These are phyloP conservation scores for Euphorbia pulcherrima DNA, from an alignment of 345 rosid species.

Conservation along the genomic window DNA sequence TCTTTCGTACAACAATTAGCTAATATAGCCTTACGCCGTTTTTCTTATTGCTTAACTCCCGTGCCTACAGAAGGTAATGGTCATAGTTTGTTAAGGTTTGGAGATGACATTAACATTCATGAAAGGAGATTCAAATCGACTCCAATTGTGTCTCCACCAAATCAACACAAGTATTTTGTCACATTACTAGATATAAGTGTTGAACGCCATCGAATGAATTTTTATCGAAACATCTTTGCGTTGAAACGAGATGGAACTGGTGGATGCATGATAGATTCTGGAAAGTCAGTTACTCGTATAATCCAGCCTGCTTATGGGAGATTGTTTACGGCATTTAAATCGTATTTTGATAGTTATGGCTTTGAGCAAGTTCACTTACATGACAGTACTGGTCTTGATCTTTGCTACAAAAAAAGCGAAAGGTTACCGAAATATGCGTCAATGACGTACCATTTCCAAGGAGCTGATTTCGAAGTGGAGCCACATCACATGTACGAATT, in stretches of 20 bases:
- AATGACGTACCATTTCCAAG: slow-evolving; percentile 20
- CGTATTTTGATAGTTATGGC: neutral
- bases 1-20: too few relatives aligned
- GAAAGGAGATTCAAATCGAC: too few relatives aligned
- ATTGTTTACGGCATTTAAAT: slow-evolving; percentile 5
- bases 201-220: neutral
- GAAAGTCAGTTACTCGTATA: neutral
- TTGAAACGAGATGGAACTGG: neutral
- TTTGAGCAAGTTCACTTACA: neutral
- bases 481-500: neutral
- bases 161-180: neutral
- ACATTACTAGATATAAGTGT: slow-evolving; percentile 19
- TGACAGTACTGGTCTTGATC: neutral
- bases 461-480: neutral
- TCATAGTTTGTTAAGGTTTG: too few relatives aligned
- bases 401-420: neutral
- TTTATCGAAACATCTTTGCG: neutral
- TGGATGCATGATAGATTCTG: slow-evolving; percentile 23
- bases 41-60: too few relatives aligned
- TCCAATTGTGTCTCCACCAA: too few relatives aligned
- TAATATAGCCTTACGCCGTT: too few relatives aligned
- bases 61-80: too few relatives aligned
- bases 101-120: too few relatives aligned
- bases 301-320: neutral
- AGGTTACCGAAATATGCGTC: neutral